These are phyloP conservation scores for Chrysanthemum lavandulifolium DNA, from an alignment of 129 eudicot species.

Conservation along the genomic window DNA sequence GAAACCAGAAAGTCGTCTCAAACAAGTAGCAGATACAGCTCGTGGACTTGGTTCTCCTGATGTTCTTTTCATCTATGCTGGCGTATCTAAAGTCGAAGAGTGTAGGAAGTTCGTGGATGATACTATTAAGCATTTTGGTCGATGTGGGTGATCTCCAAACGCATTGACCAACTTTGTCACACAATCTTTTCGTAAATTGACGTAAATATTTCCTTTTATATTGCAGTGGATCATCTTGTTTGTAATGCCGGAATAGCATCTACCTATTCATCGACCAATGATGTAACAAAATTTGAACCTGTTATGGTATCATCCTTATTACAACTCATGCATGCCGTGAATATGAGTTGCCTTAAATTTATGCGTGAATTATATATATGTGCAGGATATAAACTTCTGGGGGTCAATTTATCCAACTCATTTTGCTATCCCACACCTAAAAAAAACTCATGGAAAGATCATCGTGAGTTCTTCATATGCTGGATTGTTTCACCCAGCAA, in stretches of 20 bases:
- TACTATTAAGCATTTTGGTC: slow-evolving; percentile 35
- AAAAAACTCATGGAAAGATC: no score
- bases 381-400: slow-evolving; percentile 37
- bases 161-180: neutral
- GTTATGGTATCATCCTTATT: slow-evolving; percentile 38
- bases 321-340: neutral
- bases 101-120: slow-evolving; percentile 36
- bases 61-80: slow-evolving; percentile 38
- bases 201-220: neutral
- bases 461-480: no score
- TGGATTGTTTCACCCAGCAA: slow-evolving; percentile 30
- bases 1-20: slow-evolving; percentile 32
- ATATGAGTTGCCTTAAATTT: neutral
- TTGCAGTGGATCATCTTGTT: slow-evolving; percentile 57
- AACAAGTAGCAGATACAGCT: slow-evolving; percentile 39
- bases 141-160: slow-evolving; percentile 25
- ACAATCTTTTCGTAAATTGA: neutral
- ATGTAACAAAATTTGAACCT: slow-evolving; percentile 29
- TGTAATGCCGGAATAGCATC: slow-evolving; percentile 48
- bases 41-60: slow-evolving; percentile 46
- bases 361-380: neutral
- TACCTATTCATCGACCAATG: slow-evolving; percentile 11
- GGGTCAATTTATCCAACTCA: slow-evolving; percentile 29
- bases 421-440: slow-evolving; percentile 30
- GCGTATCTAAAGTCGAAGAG: slow-evolving; percentile 39